Base-by-base conservation (phyloP, 352 stramenopile genomes). In the Blastocystis sp. region DNA sequence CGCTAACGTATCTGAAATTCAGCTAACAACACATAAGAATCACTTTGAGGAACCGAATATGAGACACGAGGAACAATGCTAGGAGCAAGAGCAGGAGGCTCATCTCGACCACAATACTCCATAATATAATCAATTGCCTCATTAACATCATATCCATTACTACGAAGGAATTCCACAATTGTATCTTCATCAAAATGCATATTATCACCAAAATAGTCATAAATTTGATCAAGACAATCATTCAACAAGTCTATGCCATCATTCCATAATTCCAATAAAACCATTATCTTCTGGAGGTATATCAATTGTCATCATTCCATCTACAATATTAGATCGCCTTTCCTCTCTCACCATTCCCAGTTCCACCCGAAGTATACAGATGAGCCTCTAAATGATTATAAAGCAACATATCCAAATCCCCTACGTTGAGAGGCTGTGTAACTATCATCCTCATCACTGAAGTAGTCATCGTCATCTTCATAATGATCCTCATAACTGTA, bases 401-500 rank as follows among this genome's bases (percentile, higher is more conserved):
- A 19, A 77, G 16, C 65, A 77, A 51, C 43, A 29, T 14, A 69
- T 12, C 6, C 5, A 61, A 77, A 51, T 51, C 37, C 0, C 19
- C 3, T 67, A 83, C 71, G 11, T 37, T 83, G 71, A 4, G 49
- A 65, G 19, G 43, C 71, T 21, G 71, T 52, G 58, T 46, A 65
- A 24, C 43, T 65, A 35, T 83, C 71, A 43, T 83, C 71, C 42
- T 83, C 57, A 56, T 51, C 57, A 43, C 51, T 32, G 51, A 83
- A 67, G 51, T 65, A 66, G 27, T 65, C n/a, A 46, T 65, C 71
- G 24, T 74, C 63, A 43, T 83, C 71, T 32, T 83, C 71, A 16
- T 83, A 63, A 39, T 49, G 24, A 42, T 83, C 71, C 19, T 83
- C 71, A 43, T 83, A 83, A n/a, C 71, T 83, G 54, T 83, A 83